A percentile compares a stretch with the other conserved stretches of the same genome.
Evolutionary conservation across 176 grass and related monocot genomes (phyloP).

Genomic region (Phoenix dactylifera): DNA sequence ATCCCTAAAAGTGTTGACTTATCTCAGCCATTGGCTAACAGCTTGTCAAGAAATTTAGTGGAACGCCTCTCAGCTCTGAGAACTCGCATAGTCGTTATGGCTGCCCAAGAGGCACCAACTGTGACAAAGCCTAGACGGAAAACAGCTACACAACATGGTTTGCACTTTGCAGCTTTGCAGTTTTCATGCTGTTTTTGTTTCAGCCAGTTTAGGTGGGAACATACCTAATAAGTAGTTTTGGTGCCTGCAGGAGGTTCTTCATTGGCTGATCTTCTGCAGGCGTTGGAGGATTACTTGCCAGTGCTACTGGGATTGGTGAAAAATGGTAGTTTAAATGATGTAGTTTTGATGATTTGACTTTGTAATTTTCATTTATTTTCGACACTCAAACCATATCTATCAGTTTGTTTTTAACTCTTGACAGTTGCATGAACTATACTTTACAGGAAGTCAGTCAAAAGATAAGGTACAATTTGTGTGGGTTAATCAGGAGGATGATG

Average conservation of each 20-base stretch:
- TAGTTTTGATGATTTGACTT: neutral
- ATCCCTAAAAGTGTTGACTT: constrained; percentile 14
- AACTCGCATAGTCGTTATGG: constrained; percentile 17
- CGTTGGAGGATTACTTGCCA: constrained; percentile 22
- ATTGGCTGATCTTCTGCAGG: constrained; percentile 17
- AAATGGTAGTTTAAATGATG: constrained; percentile 15
- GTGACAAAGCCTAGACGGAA: constrained; percentile 10
- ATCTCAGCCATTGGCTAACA: constrained; percentile 6
- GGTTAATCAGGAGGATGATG: constrained; percentile 20
- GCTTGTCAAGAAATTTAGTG: constrained; percentile 10
- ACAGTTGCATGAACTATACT: constrained; percentile 14
- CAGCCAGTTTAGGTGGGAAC: neutral
- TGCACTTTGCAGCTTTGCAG: neutral
- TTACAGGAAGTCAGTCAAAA: constrained; percentile 15
- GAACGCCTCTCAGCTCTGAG: constrained; percentile 19
- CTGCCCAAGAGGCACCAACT: constrained; percentile 13
- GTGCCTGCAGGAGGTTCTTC: constrained; percentile 14
- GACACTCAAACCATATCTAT: neutral
- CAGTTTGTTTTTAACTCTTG: constrained; percentile 9
- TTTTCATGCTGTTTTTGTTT: neutral
- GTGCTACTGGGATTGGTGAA: constrained; percentile 22
- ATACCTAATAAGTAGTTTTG: neutral
- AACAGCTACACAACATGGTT: constrained; percentile 12
- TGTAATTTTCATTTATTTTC: neutral
- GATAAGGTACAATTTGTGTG: constrained; percentile 15